A percentile compares a stretch with the other conserved stretches of the same genome.
phyloP scores from a whole-genome alignment of 164 flowering plant genomes.

The Stephania japonica region DNA sequence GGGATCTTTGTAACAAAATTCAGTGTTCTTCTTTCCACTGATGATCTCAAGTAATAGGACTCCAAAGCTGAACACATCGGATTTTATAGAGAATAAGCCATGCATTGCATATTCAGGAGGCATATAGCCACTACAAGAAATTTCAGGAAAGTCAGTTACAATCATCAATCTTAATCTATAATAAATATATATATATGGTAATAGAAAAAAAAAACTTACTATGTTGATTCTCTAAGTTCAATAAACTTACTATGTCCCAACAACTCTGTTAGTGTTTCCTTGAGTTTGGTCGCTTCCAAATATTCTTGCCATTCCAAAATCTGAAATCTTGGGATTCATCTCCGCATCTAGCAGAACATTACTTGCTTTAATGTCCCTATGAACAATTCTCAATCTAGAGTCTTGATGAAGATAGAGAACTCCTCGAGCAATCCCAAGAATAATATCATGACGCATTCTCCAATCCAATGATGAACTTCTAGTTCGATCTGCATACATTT shows the following conservation, averaged over 20 bases:
- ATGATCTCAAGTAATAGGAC: too few species aligned
- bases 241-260: constrained; percentile 54
- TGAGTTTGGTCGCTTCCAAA: constrained; percentile 48
- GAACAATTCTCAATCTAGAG: constrained; percentile 60
- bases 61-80: too few species aligned
- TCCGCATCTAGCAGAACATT: constrained; percentile 55
- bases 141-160: too few species aligned
- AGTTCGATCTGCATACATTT: constrained; percentile 20
- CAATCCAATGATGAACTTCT: constrained; percentile 35
- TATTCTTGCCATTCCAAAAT: constrained; percentile 70
- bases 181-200: too few species aligned
- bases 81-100: too few species aligned
- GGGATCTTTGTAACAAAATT: too few species aligned
- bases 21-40: too few species aligned
- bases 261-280: constrained; percentile 50
- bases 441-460: constrained; percentile 48
- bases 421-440: constrained; percentile 68
- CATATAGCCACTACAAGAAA: too few species aligned
- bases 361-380: constrained; percentile 69
- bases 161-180: too few species aligned
- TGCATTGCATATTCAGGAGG: too few species aligned
- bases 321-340: constrained; percentile 66
- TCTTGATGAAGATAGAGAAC: constrained; percentile 68
- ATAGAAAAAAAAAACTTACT: too few species aligned
- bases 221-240: too few species aligned